Evolutionary conservation across 164 flowering plant species (phyloP), one percentile per base, ranked within the genome.

Genomic region (Pachysandra terminalis): DNA sequence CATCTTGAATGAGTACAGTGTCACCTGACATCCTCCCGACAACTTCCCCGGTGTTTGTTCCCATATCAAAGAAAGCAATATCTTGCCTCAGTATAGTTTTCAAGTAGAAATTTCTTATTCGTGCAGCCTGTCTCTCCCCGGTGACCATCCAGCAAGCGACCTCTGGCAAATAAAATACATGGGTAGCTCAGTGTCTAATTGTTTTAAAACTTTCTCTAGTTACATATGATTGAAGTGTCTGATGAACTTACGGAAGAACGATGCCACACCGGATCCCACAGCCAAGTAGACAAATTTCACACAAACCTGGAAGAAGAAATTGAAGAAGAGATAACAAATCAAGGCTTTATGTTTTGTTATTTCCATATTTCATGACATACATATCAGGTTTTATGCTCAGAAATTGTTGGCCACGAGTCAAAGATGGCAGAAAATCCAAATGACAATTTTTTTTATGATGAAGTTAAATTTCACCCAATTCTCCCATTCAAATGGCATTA

Each of bases 11-110:
- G 66, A 82, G 80, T 32, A 81, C 72, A 23, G 84, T 76, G 56
- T 81, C 84, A 40, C 83, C 83, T 19, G 86, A 82, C 83, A 84
- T 77, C 62, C 82, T 75, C 59, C 72, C 86, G 23, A 84, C 74
- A 54, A 84, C 74, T 72, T 84, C 83, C 24, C 88, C 88, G 3
- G 81, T 73, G 60, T 67, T 79, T 12, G 73, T 74, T 73, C 79
- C 83, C 41, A 48, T 74, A 51, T 84, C 86, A 68, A 82, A 82
- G 63, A 81, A 84, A 19, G 66, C 71, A 26, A 84, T 59, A 35
- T 84, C 88, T 71, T 84, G 86, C 65, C 86, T 81, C 64, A 82
- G 32, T 41, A 84, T 74, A 9, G 84, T 71, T 68, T 78, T 70
- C 70, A 84, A 54, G 76, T 84, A 84, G 17, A 79, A 67, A 64